A percentile compares a stretch with the other conserved stretches of the same genome.
Conservation (phyloP, 73 alveolate genomes). For the Tetrahymena malaccensis region DNA sequence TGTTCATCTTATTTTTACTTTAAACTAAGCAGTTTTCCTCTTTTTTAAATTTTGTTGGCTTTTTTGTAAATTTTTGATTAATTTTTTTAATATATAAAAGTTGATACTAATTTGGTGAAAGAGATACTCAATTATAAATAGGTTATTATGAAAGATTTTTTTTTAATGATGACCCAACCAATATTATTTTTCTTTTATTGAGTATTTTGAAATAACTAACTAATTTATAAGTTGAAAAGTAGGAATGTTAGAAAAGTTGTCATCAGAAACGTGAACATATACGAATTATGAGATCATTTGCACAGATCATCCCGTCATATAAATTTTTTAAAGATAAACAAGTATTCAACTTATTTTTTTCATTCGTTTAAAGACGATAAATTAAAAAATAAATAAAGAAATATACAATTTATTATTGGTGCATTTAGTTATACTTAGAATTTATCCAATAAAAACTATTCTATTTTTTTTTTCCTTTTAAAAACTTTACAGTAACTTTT, state of each 20-base stretch:
- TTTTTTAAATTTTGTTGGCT: background rate
- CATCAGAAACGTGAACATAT: background rate
- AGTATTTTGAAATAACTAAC: background rate
- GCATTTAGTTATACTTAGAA: no score
- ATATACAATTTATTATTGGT: no score
- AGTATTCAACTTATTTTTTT: background rate
- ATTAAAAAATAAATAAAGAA: no score
- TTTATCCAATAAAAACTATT: no score
- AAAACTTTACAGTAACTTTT: no score
- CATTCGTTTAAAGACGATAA: no score
- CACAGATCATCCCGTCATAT: background rate
- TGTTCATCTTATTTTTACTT: background rate
- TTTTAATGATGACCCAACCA: background rate
- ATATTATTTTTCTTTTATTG: background rate
- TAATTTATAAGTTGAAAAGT: background rate
- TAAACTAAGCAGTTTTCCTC: background rate
- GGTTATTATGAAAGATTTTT: background rate
- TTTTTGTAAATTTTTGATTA: background rate
- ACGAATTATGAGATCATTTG: background rate
- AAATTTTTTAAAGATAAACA: no score
- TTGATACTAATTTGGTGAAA: background rate
- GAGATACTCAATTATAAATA: background rate
- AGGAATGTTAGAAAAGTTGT: background rate
- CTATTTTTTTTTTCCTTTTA: no score
- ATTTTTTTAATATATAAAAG: background rate